Base-by-base conservation (phyloP, 2,329 filamentous ascomycete genomes). In the Hypocreales sp. region DNA sequence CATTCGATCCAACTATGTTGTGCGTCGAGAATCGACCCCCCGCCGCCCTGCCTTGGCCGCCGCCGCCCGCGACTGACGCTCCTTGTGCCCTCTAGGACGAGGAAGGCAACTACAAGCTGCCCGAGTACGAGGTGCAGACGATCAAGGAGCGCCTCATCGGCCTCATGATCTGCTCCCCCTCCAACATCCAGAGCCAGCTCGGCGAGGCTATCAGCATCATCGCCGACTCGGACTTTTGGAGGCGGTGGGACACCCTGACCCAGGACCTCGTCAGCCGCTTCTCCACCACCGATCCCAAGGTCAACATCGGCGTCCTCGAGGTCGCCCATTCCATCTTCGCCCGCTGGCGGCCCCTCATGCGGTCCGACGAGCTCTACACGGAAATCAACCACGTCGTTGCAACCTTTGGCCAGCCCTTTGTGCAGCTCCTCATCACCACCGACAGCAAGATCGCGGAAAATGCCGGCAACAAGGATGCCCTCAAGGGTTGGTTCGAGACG, bases 321-420 rank as follows among this genome's bases (percentile, higher is more conserved):
- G 90, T 98, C 24, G 92, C 92, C 40, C 90, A 98, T 56, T 95
- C 90, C 26, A 95, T 98, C 42, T 98, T 95, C 58, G 81, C 79
- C 50, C 68, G 90, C 51, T 98, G 90, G 90, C 71, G 90, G 38
- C 92, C 90, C 7, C 65, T 98, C 22, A 94, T 92, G 58, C 74
- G 80, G 35, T 93, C 86, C 23, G 83, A 98, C 53, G 83, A 80
- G 27, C 71, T 98, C 8, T 98, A 84, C 52, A 79, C 73, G 20
- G 90, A 98, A 56, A 92, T 98, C 60, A 90, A 93, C 53, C 90
- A 98, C 58, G 92, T 98, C 31, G 67, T 98, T 28, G 60, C 61
- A 34, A 83, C 76, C 31, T 95, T 98, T 51, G 80, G 82, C 32
- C 60, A 69, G 21, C 79, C 90, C 0, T 95, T 92, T 50, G 64